phyloP scores from a whole-genome alignment of 2,329 filamentous ascomycete species.

The Hypoxylon sp. region DNA sequence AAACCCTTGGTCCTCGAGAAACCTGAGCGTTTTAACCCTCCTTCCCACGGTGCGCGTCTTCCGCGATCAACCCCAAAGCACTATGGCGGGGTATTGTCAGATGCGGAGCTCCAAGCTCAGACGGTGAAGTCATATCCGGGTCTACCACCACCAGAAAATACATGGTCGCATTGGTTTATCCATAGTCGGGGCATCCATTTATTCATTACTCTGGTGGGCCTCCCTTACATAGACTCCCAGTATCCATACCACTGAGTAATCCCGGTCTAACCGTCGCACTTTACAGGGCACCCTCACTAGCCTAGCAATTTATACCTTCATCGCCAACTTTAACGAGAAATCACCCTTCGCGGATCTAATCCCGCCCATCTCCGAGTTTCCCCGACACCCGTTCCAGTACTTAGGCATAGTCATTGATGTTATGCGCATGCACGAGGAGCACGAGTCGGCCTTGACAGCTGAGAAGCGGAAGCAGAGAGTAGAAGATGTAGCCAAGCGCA shows the following conservation, averaged over 20 bases:
- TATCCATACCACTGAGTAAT: neutral
- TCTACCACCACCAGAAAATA: constrained; percentile 87
- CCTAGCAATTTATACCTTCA: constrained; percentile 80
- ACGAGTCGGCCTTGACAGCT: constrained; percentile 76
- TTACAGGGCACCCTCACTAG: constrained; percentile 74
- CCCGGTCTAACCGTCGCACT: constrained; percentile 7
- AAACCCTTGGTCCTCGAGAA: constrained; percentile 84
- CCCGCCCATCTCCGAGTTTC: constrained; percentile 77
- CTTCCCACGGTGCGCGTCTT: constrained; percentile 85
- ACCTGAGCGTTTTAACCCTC: constrained; percentile 90
- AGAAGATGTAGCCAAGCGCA: constrained; percentile 90
- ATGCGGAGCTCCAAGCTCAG: constrained; percentile 76
- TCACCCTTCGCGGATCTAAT: constrained; percentile 87
- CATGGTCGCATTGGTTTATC: constrained; percentile 87
- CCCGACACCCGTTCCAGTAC: constrained; percentile 78
- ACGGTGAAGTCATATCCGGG: constrained; percentile 84
- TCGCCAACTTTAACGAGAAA: constrained; percentile 82
- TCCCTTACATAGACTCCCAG: neutral
- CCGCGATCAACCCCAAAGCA: constrained; percentile 70
- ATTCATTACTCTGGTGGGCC: constrained; percentile 83
- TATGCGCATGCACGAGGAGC: constrained; percentile 81
- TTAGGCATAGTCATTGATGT: constrained; percentile 77
- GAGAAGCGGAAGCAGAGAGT: constrained; percentile 81
- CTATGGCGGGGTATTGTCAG: constrained; percentile 81
- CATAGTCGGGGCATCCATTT: constrained; percentile 83